Evolutionary conservation across 2,329 filamentous ascomycete species (phyloP).

Genomic region (Diaporthe sp.): DNA sequence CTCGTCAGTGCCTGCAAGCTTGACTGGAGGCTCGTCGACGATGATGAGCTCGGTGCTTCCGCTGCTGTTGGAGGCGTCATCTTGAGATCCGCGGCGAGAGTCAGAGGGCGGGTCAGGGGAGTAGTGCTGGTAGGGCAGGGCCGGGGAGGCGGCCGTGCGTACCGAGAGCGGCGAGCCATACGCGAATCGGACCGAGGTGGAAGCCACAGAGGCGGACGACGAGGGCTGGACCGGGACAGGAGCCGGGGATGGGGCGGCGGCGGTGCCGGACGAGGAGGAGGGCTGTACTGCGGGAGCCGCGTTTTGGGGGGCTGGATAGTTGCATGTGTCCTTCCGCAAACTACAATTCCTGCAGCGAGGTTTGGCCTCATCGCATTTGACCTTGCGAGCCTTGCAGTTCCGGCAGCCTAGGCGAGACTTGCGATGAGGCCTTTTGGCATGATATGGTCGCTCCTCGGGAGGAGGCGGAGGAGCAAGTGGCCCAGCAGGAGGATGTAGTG

Average conservation of each 20-base stretch:
- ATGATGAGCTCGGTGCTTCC: slow-evolving; percentile 48
- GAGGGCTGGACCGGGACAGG: neutral
- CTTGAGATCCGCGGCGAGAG: slow-evolving; percentile 37
- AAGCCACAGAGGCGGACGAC: neutral
- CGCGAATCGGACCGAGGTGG: slow-evolving; percentile 11
- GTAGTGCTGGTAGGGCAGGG: slow-evolving; percentile 6
- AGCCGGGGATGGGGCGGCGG: slow-evolving; percentile 5
- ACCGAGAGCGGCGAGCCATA: slow-evolving; percentile 37
- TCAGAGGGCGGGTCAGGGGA: neutral
- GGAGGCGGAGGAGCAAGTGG: slow-evolving; percentile 17
- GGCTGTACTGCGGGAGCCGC: slow-evolving; percentile 18
- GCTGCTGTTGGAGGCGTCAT: slow-evolving; percentile 33
- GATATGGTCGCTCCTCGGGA: slow-evolving; percentile 50
- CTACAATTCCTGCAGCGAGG: slow-evolving; percentile 65
- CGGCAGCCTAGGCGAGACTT: slow-evolving; percentile 68
- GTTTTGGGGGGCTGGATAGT: slow-evolving; percentile 53
- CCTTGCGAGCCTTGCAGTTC: slow-evolving; percentile 68
- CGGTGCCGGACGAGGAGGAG: slow-evolving; percentile 39
- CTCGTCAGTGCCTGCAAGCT: slow-evolving; percentile 51
- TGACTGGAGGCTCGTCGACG: slow-evolving; percentile 53
- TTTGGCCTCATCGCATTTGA: slow-evolving; percentile 67
- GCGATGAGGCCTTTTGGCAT: slow-evolving; percentile 66
- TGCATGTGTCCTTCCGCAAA: slow-evolving; percentile 61
- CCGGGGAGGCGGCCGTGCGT: slow-evolving; percentile 27
- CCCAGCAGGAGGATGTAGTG: neutral